A percentile compares a stretch with the other conserved stretches of the same genome.
These are phyloP conservation scores for Hymenoscyphus repandus DNA, from an alignment of 2,329 filamentous ascomycete genomes.

Conservation along the genomic window DNA sequence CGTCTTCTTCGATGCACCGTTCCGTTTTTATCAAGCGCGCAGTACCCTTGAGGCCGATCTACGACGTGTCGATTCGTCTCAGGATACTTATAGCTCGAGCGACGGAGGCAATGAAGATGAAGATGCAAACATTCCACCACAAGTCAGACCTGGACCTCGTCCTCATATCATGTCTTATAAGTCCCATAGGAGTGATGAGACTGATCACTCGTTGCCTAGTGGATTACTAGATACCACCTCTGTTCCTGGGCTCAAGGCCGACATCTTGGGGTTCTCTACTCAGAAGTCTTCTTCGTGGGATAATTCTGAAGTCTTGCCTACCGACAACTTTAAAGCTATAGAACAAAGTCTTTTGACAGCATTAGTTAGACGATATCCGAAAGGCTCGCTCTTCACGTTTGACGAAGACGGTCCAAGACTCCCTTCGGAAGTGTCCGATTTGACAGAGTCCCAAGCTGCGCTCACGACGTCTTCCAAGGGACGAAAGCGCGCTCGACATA, in stretches of 20 bases:
- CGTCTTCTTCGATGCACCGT: slow-evolving; percentile 27
- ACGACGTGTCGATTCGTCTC: slow-evolving; percentile 5
- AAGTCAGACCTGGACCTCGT: slow-evolving; percentile 11
- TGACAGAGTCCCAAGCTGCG: slow-evolving; percentile 1
- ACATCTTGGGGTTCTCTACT: slow-evolving; percentile 26
- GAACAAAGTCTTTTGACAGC: slow-evolving; percentile 20
- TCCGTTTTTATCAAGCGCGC: slow-evolving; percentile 21
- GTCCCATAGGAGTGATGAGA: not conserved
- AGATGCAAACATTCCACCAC: not conserved
- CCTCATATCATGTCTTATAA: slow-evolving; percentile 4
- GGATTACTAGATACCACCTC: not conserved
- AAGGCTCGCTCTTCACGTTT: slow-evolving; percentile 25
- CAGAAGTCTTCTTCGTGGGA: slow-evolving; percentile 14
- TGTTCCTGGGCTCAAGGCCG: slow-evolving; percentile 15
- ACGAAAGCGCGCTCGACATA: slow-evolving; percentile 12
- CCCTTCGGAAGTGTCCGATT: not conserved
- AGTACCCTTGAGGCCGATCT: slow-evolving; percentile 21
- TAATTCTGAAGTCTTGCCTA: slow-evolving; percentile 6
- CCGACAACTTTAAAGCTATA: slow-evolving; percentile 14
- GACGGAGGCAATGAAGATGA: slow-evolving; percentile 6
- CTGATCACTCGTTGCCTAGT: not conserved
- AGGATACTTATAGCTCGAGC: slow-evolving; percentile 9
- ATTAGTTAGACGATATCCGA: slow-evolving; percentile 24
- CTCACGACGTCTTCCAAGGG: not conserved
- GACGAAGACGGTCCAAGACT: slow-evolving; percentile 19